Evolutionary conservation across 495 filamentous ascomycete species (phyloP), one percentile per base, ranked within the genome.

Genomic region (Lineolata rhizophorae): DNA sequence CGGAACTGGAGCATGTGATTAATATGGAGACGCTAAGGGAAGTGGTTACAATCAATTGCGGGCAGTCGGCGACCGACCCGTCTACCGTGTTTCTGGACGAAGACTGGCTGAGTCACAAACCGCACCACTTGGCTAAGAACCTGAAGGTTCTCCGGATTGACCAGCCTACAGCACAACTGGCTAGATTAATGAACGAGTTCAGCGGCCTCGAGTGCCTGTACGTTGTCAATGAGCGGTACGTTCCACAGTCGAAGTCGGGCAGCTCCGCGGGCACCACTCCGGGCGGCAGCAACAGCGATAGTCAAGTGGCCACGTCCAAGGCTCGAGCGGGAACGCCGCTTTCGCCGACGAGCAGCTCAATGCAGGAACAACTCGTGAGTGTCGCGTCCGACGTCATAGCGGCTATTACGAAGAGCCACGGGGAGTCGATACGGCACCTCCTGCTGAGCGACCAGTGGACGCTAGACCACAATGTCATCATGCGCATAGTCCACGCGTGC

Each of bases 381-480:
- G 24, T 54, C 0, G 49, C 45, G 4, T 35, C 41, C 12, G 48
- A 49, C 20, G 53, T 49, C 35, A 35, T 56, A 2, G 39, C 41
- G 4, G 42, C 39, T 11, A 40, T 56, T 8, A 39, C 45, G 10
- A 22, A 38, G 5, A 32, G 60, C 36, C 65, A 71, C 32, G 61
- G 60, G 26, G 34, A 47, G n/a, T 61, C 55, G 3, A 44, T 74
- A 14, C 57, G 55, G 19, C 62, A 67, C 31, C 61, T 74, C 5
- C 50, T 71, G 2, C 56, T 74, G 3, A 55, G 55, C n/a, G 57
- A 66, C 5, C 56, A 56, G 24, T 74, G 66, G 67, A 50, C 53
- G 10, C 54, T 74, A 1, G 56, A 54, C 18, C 47, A 51, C 12
- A 48, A 49, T 20, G 56, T 58, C 21, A 48, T 74, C 21, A 55